A percentile compares a stretch with the other conserved stretches of the same genome.
phyloP scores from a whole-genome alignment of 176 grass and related monocot genomes.

The Elaeis guineensis region DNA sequence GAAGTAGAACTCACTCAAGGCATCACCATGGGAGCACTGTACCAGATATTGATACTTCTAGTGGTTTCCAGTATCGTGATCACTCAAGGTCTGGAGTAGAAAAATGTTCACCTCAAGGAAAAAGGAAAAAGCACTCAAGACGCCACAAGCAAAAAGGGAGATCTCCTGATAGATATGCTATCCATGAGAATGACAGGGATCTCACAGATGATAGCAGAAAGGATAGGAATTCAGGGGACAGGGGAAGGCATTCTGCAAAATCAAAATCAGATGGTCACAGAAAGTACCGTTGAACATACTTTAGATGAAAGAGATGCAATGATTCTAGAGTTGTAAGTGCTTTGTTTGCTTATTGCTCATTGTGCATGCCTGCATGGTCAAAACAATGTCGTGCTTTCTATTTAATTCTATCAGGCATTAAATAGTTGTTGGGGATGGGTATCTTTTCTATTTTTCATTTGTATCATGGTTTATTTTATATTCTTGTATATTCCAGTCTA shows the following conservation, averaged over 20 bases:
- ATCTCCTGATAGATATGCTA: constrained; percentile 19
- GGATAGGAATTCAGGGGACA: not conserved
- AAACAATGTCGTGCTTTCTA: too few relatives aligned
- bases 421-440: too few relatives aligned
- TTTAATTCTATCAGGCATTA: too few relatives aligned
- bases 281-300: not conserved
- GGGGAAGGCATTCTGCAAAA: not conserved
- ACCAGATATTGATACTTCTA: constrained; percentile 42
- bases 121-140: constrained; percentile 42
- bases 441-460: too few relatives aligned
- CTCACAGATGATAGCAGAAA: not conserved
- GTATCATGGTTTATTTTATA: too few relatives aligned
- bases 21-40: constrained; percentile 21
- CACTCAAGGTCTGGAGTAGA: constrained; percentile 38
- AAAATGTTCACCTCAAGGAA: constrained; percentile 40
- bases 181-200: not conserved
- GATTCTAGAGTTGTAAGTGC: too few relatives aligned
- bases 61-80: constrained; percentile 29
- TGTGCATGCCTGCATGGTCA: too few relatives aligned
- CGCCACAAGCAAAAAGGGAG: constrained; percentile 40
- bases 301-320: not conserved
- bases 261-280: not conserved
- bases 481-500: too few relatives aligned
- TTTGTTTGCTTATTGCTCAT: too few relatives aligned
- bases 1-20: constrained; percentile 31